Percentiles rank a stretch among this genome's conserved stretches.
These are phyloP conservation scores for Xylaria intraflava DNA, from an alignment of 495 filamentous ascomycete genomes.

Conservation along the genomic window DNA sequence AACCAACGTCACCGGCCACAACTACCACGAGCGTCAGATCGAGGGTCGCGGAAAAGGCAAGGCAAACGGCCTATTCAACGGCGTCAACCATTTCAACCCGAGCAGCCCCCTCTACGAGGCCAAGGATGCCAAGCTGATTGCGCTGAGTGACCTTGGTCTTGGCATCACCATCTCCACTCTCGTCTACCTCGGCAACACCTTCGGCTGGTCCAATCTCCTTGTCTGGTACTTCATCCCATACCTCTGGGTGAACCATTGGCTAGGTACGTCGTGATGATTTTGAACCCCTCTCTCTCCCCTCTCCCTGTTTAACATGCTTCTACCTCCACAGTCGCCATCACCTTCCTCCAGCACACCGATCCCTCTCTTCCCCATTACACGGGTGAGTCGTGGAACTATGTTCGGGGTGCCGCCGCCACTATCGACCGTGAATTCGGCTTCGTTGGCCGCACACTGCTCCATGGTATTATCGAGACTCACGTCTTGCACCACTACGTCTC, in stretches of 20 bases:
- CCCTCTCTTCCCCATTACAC: conserved; percentile 79
- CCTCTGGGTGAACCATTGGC: conserved; percentile 98
- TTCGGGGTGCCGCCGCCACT: conserved; percentile 77
- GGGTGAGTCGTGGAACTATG: conserved; percentile 70
- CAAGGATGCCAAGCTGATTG: conserved; percentile 75
- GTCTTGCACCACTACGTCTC: conserved; percentile 84
- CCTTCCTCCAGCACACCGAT: conserved; percentile 88
- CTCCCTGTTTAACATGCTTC: neutral
- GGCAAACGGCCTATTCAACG: conserved; percentile 67
- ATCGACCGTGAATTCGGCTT: conserved; percentile 88
- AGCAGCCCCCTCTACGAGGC: conserved; percentile 83
- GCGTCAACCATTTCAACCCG: conserved; percentile 94
- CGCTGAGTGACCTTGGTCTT: conserved; percentile 77
- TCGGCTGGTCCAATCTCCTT: conserved; percentile 75
- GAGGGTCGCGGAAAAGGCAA: conserved; percentile 91
- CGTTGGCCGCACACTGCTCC: conserved; percentile 76
- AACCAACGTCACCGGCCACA: conserved; percentile 89
- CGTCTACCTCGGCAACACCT: conserved; percentile 59
- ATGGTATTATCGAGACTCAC: conserved; percentile 90
- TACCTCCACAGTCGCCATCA: conserved; percentile 60
- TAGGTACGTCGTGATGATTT: conserved; percentile 49
- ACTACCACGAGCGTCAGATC: conserved; percentile 75
- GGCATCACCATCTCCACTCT: conserved; percentile 47
- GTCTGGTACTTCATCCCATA: conserved; percentile 96
- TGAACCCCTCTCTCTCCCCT: neutral